Base-by-base conservation (phyloP, 208 protist genomes). In the Entamoeba dispar region DNA sequence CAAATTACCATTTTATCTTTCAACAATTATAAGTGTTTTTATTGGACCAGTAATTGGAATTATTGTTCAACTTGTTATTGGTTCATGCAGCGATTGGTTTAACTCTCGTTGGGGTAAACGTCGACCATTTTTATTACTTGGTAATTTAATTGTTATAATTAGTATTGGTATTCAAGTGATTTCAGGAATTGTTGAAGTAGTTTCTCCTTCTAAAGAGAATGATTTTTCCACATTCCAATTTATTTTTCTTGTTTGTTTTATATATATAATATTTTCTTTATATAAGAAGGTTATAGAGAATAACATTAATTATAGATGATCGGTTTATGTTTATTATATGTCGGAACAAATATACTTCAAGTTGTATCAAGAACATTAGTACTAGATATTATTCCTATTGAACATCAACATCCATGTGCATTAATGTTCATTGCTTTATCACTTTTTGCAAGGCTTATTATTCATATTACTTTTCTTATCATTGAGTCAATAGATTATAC, bases 21-120 rank as follows among this genome's bases (percentile, higher is more conserved):
- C 17, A 10, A 86, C 31, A 12, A 86, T n/a, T 31, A 38, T 86
- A 31, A 27, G 27, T 27, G 31, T 34, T 27, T 86, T 52, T 49
- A 43, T 51, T 22, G 93, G 93, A 4, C 93, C 77, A 22, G n/a
- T 92, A 15, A 49, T n/a, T 86, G 93, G 93, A 17, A 49, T 94
- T 52, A 52, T 94, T 50, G 93, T 94, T n/a, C 49, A 94, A 43
- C 93, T 91, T 14, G 47, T 94, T 15, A 43, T 94, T 31, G 93
- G 93, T 38, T 5, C 93, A 27, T 91, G 38, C 4, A 73, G 47
- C 27, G 93, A 94, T 92, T 5, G 17, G 4, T 49, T 22, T 31
- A 57, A 49, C 0, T 50, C 50, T 4, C 43, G 49, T 49, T 49
- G 77, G 22, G 93, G 93, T 7, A 49, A 91, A 47, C 15, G 93